A percentile compares a stretch with the other conserved stretches of the same genome.
Evolutionary conservation across 192 early-diverging fungal species (phyloP).

Genomic region (Phycomyces nitens): DNA sequence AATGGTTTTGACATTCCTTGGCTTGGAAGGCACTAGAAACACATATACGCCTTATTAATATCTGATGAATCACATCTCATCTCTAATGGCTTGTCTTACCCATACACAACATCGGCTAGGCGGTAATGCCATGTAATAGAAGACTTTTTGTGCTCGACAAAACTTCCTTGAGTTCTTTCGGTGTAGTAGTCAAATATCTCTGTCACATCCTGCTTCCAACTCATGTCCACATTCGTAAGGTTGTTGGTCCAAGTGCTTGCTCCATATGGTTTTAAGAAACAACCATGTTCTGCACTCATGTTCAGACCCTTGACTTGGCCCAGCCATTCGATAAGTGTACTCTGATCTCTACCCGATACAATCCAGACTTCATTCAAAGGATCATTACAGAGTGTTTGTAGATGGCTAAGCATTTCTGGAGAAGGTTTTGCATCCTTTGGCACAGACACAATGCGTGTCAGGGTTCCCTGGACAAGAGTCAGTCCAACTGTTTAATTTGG

Average conservation of each 20-base stretch:
- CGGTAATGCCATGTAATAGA: conserved; percentile 91
- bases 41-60: no score
- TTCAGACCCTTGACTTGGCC: conserved; percentile 69
- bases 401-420: conserved; percentile 75
- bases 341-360: conserved; percentile 91
- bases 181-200: conserved; percentile 85
- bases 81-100: conserved; percentile 27
- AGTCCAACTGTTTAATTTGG: no score
- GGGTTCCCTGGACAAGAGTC: conserved; percentile 92
- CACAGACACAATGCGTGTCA: conserved; percentile 89
- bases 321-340: conserved; percentile 84
- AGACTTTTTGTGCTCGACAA: conserved; percentile 81
- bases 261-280: conserved; percentile 71
- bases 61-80: no score
- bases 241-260: conserved; percentile 57
- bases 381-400: conserved; percentile 66
- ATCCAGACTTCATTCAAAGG: conserved; percentile 86
- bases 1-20: conserved; percentile 86
- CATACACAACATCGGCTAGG: conserved; percentile 81
- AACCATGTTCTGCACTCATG: conserved; percentile 82
- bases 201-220: conserved; percentile 80
- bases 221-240: conserved; percentile 59
- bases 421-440: conserved; percentile 90
- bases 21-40: conserved; percentile 66
- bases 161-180: conserved; percentile 80